phyloP scores from a whole-genome alignment of 2,329 filamentous ascomycete species.

The Stachybotrys elegans region DNA sequence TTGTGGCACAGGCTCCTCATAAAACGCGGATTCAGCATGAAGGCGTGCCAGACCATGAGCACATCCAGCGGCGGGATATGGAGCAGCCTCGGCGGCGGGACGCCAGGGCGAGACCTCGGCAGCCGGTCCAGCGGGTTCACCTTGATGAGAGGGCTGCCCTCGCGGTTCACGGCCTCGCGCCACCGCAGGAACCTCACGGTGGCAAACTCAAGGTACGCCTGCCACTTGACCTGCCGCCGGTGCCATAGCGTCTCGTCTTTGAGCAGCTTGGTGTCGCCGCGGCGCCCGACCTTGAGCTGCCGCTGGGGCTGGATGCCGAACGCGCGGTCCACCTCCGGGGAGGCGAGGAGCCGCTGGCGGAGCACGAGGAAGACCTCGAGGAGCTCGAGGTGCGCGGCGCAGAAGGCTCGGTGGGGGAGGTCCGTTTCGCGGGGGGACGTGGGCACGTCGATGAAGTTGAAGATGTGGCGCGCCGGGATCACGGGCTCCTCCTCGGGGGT shows the following conservation, averaged over 20 bases:
- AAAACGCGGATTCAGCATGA: constrained; percentile 24
- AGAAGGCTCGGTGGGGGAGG: constrained; percentile 22
- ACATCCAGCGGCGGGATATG: constrained; percentile 23
- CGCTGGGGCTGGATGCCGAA: constrained; percentile 12
- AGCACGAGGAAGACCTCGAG: constrained; percentile 52
- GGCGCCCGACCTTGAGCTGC: constrained; percentile 8
- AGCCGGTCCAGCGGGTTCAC: too few species aligned
- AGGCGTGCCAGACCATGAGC: constrained; percentile 31
- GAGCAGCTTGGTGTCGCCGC: constrained; percentile 14
- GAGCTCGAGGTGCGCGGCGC: constrained; percentile 55
- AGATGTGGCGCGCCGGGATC: constrained; percentile 1
- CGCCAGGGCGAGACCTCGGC: too few species aligned
- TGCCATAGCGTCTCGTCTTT: constrained; percentile 14
- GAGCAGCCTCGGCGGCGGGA: too few species aligned
- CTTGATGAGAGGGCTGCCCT: constrained; percentile 1
- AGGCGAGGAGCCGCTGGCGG: constrained; percentile 23
- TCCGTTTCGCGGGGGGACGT: background rate
- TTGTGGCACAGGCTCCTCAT: constrained; percentile 11
- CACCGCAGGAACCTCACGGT: constrained; percentile 20
- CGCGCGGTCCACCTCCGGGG: constrained; percentile 11
- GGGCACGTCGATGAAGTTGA: background rate
- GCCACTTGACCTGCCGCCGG: constrained; percentile 18
- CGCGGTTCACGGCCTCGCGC: constrained; percentile 2
- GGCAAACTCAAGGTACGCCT: constrained; percentile 18
- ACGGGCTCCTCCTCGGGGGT: constrained; percentile 1